phyloP scores from a whole-genome alignment of 257 asterid species.

The Forsythia suspensa region DNA sequence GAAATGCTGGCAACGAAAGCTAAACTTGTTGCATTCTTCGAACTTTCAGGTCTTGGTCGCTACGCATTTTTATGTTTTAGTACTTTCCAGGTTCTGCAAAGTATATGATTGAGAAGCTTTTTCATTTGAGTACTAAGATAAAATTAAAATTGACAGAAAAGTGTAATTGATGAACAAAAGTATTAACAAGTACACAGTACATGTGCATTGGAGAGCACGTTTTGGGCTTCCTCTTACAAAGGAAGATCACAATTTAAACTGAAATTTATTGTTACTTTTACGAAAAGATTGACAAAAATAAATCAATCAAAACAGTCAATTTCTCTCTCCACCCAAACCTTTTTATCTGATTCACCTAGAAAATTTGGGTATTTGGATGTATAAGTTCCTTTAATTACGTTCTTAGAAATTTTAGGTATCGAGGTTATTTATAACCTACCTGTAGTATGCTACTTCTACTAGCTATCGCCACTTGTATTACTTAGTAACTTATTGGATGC shows the following conservation, averaged over 20 bases:
- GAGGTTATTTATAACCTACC: background rate
- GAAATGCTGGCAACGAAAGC: background rate
- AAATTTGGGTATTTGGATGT: background rate
- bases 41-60: no score
- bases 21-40: no score
- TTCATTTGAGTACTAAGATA: no score
- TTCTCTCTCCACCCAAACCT: background rate
- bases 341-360: conserved; percentile 9
- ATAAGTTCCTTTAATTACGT: background rate
- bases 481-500: background rate
- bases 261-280: background rate
- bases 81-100: no score
- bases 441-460: background rate
- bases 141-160: no score
- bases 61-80: no score
- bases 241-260: background rate
- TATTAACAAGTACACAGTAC: background rate
- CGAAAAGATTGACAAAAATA: background rate
- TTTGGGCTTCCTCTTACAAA: background rate
- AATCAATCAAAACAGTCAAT: background rate
- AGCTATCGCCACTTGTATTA: background rate
- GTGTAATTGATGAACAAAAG: background rate
- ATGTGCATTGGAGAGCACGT: background rate
- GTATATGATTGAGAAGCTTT: no score
- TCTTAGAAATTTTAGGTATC: conserved; percentile 9